phyloP scores from a whole-genome alignment of 768 basidiomycete genomes.

The Mycena galericulata region DNA sequence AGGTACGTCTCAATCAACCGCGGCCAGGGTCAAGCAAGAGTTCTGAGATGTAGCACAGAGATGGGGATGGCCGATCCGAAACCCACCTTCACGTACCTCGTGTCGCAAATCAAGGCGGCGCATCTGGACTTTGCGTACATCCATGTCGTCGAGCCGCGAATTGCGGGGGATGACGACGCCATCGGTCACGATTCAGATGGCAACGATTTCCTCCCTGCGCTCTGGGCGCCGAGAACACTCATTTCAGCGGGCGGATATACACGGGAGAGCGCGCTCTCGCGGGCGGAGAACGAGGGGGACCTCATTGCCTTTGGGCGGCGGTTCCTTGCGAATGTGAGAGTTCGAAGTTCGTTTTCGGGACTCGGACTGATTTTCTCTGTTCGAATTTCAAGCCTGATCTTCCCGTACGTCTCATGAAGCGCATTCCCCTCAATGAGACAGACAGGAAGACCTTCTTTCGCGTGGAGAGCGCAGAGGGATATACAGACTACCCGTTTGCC shows the following conservation, averaged over 20 bases:
- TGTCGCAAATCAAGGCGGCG: slow-evolving; percentile 51
- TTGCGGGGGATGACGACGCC: slow-evolving; percentile 9
- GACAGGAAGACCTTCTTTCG: slow-evolving; percentile 56
- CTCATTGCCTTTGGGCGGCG: slow-evolving; percentile 50
- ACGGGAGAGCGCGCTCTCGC: slow-evolving; percentile 45
- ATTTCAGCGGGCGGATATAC: slow-evolving; percentile 49
- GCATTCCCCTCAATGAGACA: slow-evolving; percentile 48
- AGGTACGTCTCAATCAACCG: neutral
- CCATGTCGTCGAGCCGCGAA: slow-evolving; percentile 51
- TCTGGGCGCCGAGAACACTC: slow-evolving; percentile 46
- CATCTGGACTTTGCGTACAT: slow-evolving; percentile 58
- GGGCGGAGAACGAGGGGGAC: slow-evolving; percentile 37
- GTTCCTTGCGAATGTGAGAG: slow-evolving; percentile 50
- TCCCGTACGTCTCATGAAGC: slow-evolving; percentile 48
- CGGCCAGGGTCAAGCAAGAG: neutral
- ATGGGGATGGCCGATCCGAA: slow-evolving; percentile 58
- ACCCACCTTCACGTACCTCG: slow-evolving; percentile 58
- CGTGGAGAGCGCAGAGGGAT: slow-evolving; percentile 40
- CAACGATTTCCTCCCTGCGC: slow-evolving; percentile 45
- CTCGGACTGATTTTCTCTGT: neutral
- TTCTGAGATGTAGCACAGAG: slow-evolving; percentile 28
- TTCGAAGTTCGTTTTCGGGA: neutral
- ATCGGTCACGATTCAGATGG: slow-evolving; percentile 15
- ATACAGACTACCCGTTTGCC: slow-evolving; percentile 41
- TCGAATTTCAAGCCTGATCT: slow-evolving; percentile 56